These are phyloP conservation scores for Tetrapisispora phaffii DNA, from an alignment of 805 yeast genomes.

Conservation along the genomic window DNA sequence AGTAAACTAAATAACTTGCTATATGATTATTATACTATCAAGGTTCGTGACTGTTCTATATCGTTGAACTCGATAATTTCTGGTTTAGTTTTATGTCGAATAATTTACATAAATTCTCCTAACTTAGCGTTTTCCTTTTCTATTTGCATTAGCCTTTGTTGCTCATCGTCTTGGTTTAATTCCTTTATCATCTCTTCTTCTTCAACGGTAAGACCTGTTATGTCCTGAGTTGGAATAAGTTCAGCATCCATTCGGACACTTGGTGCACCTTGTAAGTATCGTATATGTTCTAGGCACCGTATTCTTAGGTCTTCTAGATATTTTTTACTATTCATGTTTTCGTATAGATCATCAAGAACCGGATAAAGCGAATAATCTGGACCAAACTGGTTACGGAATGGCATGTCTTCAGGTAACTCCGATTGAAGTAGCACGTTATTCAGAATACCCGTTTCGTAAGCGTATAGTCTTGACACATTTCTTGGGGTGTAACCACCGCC, in stretches of 20 bases:
- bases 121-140: slow-evolving; percentile 33
- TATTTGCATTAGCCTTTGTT: slow-evolving; percentile 29
- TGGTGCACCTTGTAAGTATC: slow-evolving; percentile 84
- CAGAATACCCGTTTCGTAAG: slow-evolving; percentile 82
- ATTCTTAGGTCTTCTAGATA: slow-evolving; percentile 72
- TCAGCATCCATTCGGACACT: slow-evolving; percentile 81
- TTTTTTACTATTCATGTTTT: slow-evolving; percentile 75
- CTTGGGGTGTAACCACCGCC: slow-evolving; percentile 99
- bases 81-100: not conserved
- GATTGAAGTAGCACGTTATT: slow-evolving; percentile 68
- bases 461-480: slow-evolving; percentile 93
- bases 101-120: slow-evolving; percentile 21
- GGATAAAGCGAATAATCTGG: slow-evolving; percentile 92
- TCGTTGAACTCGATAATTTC: not conserved
- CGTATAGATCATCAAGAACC: slow-evolving; percentile 62
- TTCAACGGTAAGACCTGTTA: slow-evolving; percentile 35
- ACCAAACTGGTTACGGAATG: slow-evolving; percentile 73
- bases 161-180: slow-evolving; percentile 23
- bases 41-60: not conserved
- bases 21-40: no score
- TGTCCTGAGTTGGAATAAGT: slow-evolving; percentile 57
- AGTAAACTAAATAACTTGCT: not conserved
- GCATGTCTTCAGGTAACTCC: slow-evolving; percentile 64
- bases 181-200: slow-evolving; percentile 32
- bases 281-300: slow-evolving; percentile 67